These are phyloP conservation scores for Entophlyctis luteolus DNA, from an alignment of 192 early-diverging fungal genomes.

Conservation along the genomic window DNA sequence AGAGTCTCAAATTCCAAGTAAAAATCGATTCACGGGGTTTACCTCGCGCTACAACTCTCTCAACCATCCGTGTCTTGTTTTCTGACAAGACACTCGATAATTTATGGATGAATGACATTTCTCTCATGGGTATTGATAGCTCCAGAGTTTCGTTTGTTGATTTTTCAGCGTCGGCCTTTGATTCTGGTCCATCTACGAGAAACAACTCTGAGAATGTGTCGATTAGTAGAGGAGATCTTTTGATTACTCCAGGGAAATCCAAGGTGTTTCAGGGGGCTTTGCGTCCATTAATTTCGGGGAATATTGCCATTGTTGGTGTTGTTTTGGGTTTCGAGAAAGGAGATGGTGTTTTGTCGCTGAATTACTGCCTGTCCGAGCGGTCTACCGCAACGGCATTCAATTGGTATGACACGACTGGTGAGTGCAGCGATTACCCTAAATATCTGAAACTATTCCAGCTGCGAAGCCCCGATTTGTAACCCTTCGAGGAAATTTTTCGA, in stretches of 20 bases:
- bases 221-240: constrained; percentile 41
- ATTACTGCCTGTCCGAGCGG: constrained; percentile 38
- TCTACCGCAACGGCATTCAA: constrained; percentile 28
- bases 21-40: not conserved
- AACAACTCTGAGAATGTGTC: constrained; percentile 27
- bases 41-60: constrained; percentile 46
- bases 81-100: constrained; percentile 58
- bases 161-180: not conserved
- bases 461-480: constrained; percentile 28
- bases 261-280: constrained; percentile 59
- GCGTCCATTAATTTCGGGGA: constrained; percentile 51
- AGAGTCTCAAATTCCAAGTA: constrained; percentile 59
- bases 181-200: constrained; percentile 5
- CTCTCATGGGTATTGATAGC: not conserved
- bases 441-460: constrained; percentile 24
- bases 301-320: constrained; percentile 52
- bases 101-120: constrained; percentile 36
- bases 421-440: too few relatives aligned
- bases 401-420: too few relatives aligned
- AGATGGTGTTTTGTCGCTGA: constrained; percentile 8
- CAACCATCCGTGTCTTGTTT: constrained; percentile 53
- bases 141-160: constrained; percentile 19
- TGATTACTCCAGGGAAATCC: constrained; percentile 45
- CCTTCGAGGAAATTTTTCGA: constrained; percentile 50
- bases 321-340: constrained; percentile 17